These are phyloP conservation scores for Entomortierella parvispora DNA, from an alignment of 192 early-diverging fungal species.

Conservation along the genomic window DNA sequence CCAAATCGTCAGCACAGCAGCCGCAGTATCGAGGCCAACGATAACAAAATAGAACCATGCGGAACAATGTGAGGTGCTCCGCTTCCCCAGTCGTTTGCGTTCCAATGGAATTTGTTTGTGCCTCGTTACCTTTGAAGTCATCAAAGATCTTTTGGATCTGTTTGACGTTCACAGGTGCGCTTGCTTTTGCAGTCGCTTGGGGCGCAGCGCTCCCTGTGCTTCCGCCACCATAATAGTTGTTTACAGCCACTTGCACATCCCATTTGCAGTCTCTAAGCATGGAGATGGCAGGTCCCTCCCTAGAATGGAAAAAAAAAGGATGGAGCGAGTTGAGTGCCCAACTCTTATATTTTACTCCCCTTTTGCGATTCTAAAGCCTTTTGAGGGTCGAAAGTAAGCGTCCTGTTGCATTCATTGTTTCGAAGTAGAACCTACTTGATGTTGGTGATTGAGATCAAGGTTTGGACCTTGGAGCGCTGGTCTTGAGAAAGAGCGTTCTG, in stretches of 20 bases:
- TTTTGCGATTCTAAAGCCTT: no score
- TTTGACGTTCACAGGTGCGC: slow-evolving; percentile 38
- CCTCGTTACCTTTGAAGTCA: slow-evolving; percentile 73
- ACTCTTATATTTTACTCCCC: background rate
- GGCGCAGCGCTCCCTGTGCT: slow-evolving; percentile 15
- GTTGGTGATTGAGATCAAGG: slow-evolving; percentile 41
- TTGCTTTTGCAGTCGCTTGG: background rate
- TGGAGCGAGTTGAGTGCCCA: background rate
- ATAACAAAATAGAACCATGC: background rate
- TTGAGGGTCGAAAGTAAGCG: no score
- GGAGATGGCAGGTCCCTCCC: slow-evolving; percentile 64
- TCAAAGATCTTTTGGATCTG: slow-evolving; percentile 72
- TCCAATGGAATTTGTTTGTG: no score
- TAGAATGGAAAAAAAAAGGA: slow-evolving; percentile 33
- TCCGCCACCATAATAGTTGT: slow-evolving; percentile 64
- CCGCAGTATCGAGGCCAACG: background rate
- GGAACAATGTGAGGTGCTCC: no score
- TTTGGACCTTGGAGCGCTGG: slow-evolving; percentile 46
- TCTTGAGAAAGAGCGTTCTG: slow-evolving; percentile 35
- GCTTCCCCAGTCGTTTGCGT: no score
- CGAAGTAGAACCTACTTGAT: slow-evolving; percentile 32
- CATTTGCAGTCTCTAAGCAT: slow-evolving; percentile 68
- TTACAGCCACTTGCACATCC: slow-evolving; percentile 75
- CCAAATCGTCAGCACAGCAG: background rate
- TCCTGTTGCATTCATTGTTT: no score